Percentiles rank a stretch among this genome's conserved stretches.
Conservation (phyloP, 2,329 filamentous ascomycete genomes). For the Penicillium palitans region DNA sequence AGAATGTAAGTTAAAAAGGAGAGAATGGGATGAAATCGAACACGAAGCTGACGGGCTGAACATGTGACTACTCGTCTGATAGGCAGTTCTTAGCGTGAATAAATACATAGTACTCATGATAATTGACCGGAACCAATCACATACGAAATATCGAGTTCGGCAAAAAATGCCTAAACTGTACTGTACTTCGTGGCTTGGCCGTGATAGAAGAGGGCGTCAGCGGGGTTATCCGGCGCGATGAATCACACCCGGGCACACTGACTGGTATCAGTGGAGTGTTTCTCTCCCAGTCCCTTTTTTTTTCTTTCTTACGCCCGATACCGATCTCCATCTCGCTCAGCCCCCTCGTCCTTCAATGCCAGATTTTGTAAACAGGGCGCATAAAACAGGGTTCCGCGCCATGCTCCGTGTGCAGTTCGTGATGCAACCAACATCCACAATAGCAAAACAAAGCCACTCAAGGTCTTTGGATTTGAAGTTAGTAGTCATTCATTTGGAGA, state of each 20-base stretch:
- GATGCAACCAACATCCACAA: slow-evolving; percentile 54
- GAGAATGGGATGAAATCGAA: neutral
- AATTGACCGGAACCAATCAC: slow-evolving; percentile 12
- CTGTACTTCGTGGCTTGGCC: neutral
- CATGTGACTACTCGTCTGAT: slow-evolving; percentile 11
- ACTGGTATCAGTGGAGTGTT: neutral
- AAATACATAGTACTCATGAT: neutral
- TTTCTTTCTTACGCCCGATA: slow-evolving; percentile 10
- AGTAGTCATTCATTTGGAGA: neutral
- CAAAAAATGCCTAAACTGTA: slow-evolving; percentile 13
- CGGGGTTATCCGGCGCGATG: neutral
- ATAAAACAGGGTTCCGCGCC: slow-evolving; percentile 50
- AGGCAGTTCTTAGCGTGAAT: neutral
- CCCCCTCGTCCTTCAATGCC: slow-evolving; percentile 23
- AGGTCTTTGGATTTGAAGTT: slow-evolving; percentile 33
- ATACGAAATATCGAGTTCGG: slow-evolving; percentile 1
- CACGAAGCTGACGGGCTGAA: neutral
- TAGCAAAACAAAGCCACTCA: slow-evolving; percentile 49
- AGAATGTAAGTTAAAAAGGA: neutral
- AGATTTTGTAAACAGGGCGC: slow-evolving; percentile 51
- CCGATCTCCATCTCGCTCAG: slow-evolving; percentile 3
- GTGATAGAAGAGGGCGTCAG: neutral
- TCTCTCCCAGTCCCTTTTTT: no score
- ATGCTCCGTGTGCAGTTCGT: slow-evolving; percentile 48
- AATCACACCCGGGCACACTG: neutral